A percentile compares a stretch with the other conserved stretches of the same genome.
Evolutionary conservation across 495 filamentous ascomycete genomes (phyloP).

Genomic region (Annulohypoxylon moriforme): DNA sequence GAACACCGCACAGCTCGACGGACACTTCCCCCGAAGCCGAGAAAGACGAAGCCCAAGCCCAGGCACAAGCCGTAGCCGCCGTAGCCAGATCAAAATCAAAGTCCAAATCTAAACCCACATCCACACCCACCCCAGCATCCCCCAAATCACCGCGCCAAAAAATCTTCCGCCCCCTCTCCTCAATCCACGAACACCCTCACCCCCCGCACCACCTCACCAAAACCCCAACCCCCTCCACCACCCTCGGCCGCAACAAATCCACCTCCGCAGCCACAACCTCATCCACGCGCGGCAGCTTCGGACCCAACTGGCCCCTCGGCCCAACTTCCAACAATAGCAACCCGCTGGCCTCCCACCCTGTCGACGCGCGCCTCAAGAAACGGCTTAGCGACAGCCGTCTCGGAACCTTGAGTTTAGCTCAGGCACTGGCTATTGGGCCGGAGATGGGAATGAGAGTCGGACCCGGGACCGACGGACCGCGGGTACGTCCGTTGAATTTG

Average conservation of each 20-base stretch:
- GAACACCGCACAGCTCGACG: slow-evolving; percentile 12
- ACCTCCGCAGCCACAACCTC: background rate
- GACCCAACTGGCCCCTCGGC: slow-evolving; percentile 40
- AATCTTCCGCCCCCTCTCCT: slow-evolving; percentile 36
- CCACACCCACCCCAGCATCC: background rate
- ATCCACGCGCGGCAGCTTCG: slow-evolving; percentile 22
- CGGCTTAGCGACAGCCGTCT: slow-evolving; percentile 25
- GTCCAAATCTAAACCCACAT: background rate
- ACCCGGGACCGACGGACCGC: background rate
- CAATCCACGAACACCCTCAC: slow-evolving; percentile 31
- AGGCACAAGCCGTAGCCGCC: slow-evolving; percentile 8
- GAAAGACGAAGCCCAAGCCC: background rate
- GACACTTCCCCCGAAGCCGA: slow-evolving; percentile 16
- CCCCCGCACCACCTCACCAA: background rate
- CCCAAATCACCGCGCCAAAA: background rate
- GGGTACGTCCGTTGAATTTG: background rate
- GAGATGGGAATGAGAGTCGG: background rate
- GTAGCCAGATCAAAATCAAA: background rate
- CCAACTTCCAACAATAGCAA: slow-evolving; percentile 4
- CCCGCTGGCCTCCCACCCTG: slow-evolving; percentile 35
- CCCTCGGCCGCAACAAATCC: background rate
- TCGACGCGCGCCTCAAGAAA: slow-evolving; percentile 33
- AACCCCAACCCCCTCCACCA: background rate
- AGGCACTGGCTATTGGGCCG: background rate
- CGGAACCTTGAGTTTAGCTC: background rate